Evolutionary conservation across 805 yeast genomes (phyloP).

Genomic region (Lipomyces mesembrius): DNA sequence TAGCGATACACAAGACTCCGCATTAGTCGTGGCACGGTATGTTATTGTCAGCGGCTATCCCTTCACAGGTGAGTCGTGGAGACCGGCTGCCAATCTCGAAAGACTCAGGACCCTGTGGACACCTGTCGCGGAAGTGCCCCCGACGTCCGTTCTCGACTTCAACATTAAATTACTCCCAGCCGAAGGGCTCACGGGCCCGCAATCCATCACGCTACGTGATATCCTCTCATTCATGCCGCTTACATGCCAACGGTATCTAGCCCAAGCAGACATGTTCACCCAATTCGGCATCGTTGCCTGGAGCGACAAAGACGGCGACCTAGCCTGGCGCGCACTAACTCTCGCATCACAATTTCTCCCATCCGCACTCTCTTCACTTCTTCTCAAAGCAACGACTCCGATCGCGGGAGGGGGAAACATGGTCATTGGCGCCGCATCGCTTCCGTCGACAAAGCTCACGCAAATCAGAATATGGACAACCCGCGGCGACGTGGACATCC

Average conservation of each 20-base stretch:
- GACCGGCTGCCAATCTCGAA: conserved; percentile 22
- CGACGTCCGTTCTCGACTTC: conserved; percentile 7
- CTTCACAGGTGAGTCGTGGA: conserved; percentile 10
- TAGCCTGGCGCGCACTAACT: conserved; percentile 37
- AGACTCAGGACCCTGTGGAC: conserved; percentile 28
- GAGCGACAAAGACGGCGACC: background rate
- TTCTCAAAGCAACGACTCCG: conserved; percentile 3
- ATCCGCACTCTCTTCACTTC: conserved; percentile 9
- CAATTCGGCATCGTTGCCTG: conserved; percentile 31
- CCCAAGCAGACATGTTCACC: conserved; percentile 41
- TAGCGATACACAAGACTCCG: conserved; percentile 22
- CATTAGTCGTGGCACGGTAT: conserved; percentile 28
- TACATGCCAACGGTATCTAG: conserved; percentile 35
- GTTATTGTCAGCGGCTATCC: conserved; percentile 31
- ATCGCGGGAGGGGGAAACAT: conserved; percentile 2
- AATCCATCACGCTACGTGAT: conserved; percentile 12
- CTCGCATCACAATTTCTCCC: conserved; percentile 35
- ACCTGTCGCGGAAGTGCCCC: background rate
- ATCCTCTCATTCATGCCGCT: conserved; percentile 17
- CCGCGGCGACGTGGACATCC: conserved; percentile 41
- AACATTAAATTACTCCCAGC: conserved; percentile 14
- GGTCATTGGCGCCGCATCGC: conserved; percentile 23
- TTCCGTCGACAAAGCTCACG: conserved; percentile 14
- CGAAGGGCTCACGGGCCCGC: conserved; percentile 5
- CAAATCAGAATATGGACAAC: conserved; percentile 36